Conservation (phyloP, 805 yeast species). For the Saccharomycopsis olivae region DNA sequence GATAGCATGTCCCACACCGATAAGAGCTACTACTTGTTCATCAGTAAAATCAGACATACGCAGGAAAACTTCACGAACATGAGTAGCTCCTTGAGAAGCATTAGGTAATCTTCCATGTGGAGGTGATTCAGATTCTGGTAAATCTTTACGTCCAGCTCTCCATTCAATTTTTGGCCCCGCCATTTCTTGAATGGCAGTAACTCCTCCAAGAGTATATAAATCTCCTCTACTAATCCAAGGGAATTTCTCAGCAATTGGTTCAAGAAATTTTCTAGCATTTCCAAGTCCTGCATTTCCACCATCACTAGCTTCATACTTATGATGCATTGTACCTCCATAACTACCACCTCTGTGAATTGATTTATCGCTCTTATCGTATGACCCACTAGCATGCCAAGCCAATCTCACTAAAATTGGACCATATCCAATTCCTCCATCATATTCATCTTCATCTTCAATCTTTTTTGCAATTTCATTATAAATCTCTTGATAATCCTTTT, state of each 20-base stretch:
- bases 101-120: constrained; percentile 67
- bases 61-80: constrained; percentile 51
- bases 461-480: constrained; percentile 65
- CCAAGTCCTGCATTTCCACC: constrained; percentile 56
- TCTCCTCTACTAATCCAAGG: constrained; percentile 75
- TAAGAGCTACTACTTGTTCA: constrained; percentile 60
- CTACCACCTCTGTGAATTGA: constrained; percentile 51
- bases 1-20: constrained; percentile 66
- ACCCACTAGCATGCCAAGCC: constrained; percentile 86
- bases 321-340: constrained; percentile 58
- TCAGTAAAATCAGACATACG: constrained; percentile 47
- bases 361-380: constrained; percentile 48
- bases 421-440: constrained; percentile 56
- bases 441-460: constrained; percentile 40
- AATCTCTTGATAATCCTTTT: constrained; percentile 48
- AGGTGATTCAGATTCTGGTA: constrained; percentile 39
- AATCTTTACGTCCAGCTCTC: constrained; percentile 74
- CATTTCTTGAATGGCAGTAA: constrained; percentile 64
- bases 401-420: constrained; percentile 74
- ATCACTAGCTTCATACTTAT: constrained; percentile 37
- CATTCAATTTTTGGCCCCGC: constrained; percentile 73
- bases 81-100: constrained; percentile 53
- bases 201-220: constrained; percentile 71
- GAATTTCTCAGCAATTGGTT: constrained; percentile 41
- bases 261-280: constrained; percentile 44